These are phyloP conservation scores for Lodderomyces beijingensis DNA, from an alignment of 1,139 yeast genomes.

Conservation along the genomic window DNA sequence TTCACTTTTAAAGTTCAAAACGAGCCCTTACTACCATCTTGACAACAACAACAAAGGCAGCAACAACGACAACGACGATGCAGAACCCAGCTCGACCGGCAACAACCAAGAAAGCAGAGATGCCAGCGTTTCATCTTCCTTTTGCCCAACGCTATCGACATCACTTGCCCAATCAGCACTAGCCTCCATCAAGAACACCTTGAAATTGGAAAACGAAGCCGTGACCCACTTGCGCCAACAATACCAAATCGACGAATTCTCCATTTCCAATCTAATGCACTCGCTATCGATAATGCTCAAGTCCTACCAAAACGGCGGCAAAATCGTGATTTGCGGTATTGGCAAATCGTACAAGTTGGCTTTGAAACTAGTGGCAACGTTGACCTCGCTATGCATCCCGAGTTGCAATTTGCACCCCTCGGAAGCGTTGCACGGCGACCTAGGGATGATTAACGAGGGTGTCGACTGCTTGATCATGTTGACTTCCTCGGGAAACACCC, in stretches of 20 bases:
- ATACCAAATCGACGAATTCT: slow-evolving; percentile 31
- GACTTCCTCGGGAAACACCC: slow-evolving; percentile 81
- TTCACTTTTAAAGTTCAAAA: too few species aligned
- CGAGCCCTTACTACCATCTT: too few species aligned
- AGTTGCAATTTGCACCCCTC: slow-evolving; percentile 72
- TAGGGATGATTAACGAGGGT: slow-evolving; percentile 61
- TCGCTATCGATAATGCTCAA: slow-evolving; percentile 51
- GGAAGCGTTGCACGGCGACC: slow-evolving; percentile 89
- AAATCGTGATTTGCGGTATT: slow-evolving; percentile 72
- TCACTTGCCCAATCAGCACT: slow-evolving; percentile 17
- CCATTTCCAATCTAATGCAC: slow-evolving; percentile 46
- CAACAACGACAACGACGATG: too few species aligned
- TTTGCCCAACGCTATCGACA: too few species aligned
- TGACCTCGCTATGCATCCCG: slow-evolving; percentile 72
- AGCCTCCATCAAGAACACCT: slow-evolving; percentile 26
- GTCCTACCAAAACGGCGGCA: slow-evolving; percentile 52
- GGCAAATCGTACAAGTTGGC: slow-evolving; percentile 85
- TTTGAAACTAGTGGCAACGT: slow-evolving; percentile 71
- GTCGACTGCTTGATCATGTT: slow-evolving; percentile 64
- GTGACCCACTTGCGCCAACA: slow-evolving; percentile 26
- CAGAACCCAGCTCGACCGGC: too few species aligned
- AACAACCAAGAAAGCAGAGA: too few species aligned
- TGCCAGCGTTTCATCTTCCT: too few species aligned
- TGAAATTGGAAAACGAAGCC: slow-evolving; percentile 34
- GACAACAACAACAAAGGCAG: too few species aligned